Conservation (phyloP, 495 filamentous ascomycete genomes). For the Xylaria palmicola region DNA sequence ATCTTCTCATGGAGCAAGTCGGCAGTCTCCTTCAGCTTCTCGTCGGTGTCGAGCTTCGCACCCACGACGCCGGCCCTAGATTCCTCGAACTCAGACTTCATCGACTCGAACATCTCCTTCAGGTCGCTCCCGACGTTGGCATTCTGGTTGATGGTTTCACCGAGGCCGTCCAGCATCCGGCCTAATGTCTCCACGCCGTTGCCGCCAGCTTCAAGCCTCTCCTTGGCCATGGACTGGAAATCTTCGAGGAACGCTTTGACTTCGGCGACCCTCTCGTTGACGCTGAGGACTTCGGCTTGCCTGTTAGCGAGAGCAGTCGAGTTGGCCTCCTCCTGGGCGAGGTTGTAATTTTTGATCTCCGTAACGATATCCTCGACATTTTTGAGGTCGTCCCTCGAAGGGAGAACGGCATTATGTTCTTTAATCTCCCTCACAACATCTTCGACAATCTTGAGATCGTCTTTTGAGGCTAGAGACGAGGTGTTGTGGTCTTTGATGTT, state of each 20-base stretch:
- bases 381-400: conserved; percentile 60
- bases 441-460: conserved; percentile 51
- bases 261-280: conserved; percentile 51
- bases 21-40: conserved; percentile 68
- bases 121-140: conserved; percentile 58
- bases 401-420: conserved; percentile 49
- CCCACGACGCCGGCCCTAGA: conserved; percentile 66
- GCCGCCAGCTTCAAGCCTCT: conserved; percentile 52
- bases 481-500: conserved; percentile 53
- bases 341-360: conserved; percentile 65
- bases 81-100: conserved; percentile 80
- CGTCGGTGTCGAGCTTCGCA: conserved; percentile 70
- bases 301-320: conserved; percentile 78
- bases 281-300: conserved; percentile 49
- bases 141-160: conserved; percentile 57
- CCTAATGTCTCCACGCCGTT: conserved; percentile 50
- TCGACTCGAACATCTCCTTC: conserved; percentile 74
- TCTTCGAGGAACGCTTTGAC: conserved; percentile 52
- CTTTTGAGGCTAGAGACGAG: conserved; percentile 57
- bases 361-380: conserved; percentile 57
- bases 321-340: conserved; percentile 68
- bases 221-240: conserved; percentile 46
- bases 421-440: conserved; percentile 65
- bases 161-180: conserved; percentile 61
- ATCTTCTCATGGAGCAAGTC: conserved; percentile 73